These are phyloP conservation scores for Rhodotorula kratochvilovae DNA, from an alignment of 768 basidiomycete species.

Conservation along the genomic window DNA sequence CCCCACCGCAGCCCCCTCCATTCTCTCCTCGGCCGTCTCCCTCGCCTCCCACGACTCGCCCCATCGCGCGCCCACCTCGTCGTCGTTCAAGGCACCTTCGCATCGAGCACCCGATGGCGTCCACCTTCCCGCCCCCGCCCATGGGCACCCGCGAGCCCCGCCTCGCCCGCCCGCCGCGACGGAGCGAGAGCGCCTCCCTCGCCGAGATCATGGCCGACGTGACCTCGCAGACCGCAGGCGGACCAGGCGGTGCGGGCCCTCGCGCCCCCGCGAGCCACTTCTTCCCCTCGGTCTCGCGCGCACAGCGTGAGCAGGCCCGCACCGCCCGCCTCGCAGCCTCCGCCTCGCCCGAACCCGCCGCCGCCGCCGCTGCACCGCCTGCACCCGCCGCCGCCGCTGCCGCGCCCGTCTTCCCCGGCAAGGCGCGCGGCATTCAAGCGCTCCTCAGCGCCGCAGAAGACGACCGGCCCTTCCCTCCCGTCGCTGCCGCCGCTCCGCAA, in stretches of 20 bases:
- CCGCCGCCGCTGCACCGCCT: background rate
- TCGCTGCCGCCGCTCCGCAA: background rate
- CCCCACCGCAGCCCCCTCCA: too few relatives aligned
- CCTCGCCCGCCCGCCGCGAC: background rate
- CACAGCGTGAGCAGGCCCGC: constrained; percentile 7
- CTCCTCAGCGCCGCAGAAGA: constrained; percentile 5
- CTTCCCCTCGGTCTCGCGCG: constrained; percentile 25
- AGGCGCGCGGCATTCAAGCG: background rate
- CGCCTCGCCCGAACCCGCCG: background rate
- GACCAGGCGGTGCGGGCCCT: background rate
- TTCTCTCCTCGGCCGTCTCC: too few relatives aligned
- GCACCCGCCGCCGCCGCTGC: background rate
- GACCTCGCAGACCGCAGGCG: background rate
- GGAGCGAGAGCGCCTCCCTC: background rate
- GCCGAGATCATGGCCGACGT: constrained; percentile 6
- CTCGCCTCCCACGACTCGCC: too few relatives aligned
- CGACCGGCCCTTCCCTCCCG: background rate
- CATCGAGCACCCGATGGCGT: too few relatives aligned
- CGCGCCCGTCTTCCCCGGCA: background rate
- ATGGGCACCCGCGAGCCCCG: background rate
- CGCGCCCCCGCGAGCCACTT: constrained; percentile 2
- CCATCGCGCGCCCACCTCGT: too few relatives aligned
- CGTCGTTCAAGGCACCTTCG: too few relatives aligned
- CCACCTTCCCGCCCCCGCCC: background rate
- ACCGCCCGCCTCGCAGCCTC: constrained; percentile 1